Evolutionary conservation across 495 filamentous ascomycete species (phyloP), one percentile per base, ranked within the genome.

Genomic region (Penicillium antarcticum): DNA sequence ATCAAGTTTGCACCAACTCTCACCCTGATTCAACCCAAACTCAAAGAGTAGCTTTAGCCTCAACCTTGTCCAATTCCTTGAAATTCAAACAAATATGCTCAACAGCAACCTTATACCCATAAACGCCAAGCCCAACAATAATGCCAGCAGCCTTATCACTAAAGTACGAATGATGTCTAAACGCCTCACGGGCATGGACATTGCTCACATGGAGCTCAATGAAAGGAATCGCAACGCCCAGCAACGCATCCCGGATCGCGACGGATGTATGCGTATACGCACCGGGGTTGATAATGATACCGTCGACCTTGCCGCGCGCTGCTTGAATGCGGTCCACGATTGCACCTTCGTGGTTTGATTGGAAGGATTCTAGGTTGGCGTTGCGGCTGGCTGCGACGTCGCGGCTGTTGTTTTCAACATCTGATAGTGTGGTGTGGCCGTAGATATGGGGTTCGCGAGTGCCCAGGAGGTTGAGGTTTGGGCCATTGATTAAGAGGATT

Each of bases 381-480:
- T 68, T 63, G 17, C 77, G 62, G 4, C 61, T 51, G 1, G 66
- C 42, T 38, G 79, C 77, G 55, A 80, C 75, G 12, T 68, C 45
- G 26, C 63, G 48, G 38, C 73, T 72, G 45, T 65, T 53, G n/a
- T 51, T 18, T 42, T 81, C 76, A 56, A 88, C 71, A 52, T 86
- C 78, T 32, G 69, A 9, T 34, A 89, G 80, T 1, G 85, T 87
- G 3, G 80, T 81, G 53, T 64, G 68, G 60, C 86, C 86, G 72
- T 87, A 87, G 61, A 89, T 78, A 53, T 82, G 70, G 11, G 85
- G 87, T 63, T 90, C 86, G 17, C 87, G 78, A 41, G 81, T 85
- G 29, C 85, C 86, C 44, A 89, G 79, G 56, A 90, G 85, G 73
- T 88, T 90, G 62, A 90, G 83, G 69, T 90, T 89, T n/a, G 85